phyloP scores from a whole-genome alignment of 306 rosid species.

The Acacia crassicarpa region DNA sequence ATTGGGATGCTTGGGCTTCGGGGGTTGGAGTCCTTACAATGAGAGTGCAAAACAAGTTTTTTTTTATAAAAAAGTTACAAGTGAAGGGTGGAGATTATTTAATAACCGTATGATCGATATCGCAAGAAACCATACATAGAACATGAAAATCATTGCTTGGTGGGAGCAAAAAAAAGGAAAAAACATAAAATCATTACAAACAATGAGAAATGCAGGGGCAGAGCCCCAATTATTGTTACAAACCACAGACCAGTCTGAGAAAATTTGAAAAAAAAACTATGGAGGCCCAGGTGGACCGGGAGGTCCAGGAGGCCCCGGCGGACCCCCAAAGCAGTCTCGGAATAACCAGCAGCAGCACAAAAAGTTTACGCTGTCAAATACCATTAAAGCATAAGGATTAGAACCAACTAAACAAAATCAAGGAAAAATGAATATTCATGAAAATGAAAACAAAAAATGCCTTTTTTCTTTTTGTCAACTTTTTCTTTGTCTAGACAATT shows the following conservation, averaged over 20 bases:
- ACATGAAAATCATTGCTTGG: too few relatives aligned
- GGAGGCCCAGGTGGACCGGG: conserved; percentile 38
- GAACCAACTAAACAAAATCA: background rate
- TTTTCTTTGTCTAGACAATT: background rate
- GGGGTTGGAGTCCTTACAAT: background rate
- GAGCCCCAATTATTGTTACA: background rate
- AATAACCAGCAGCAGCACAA: conserved; percentile 67
- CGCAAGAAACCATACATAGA: background rate
- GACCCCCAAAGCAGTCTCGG: conserved; percentile 59
- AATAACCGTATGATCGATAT: background rate
- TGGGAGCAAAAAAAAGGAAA: too few relatives aligned
- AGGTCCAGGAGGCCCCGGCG: conserved; percentile 40
- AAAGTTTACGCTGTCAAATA: conserved; percentile 40
- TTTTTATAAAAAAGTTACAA: background rate
- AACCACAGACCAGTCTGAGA: background rate
- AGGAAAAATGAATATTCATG: background rate
- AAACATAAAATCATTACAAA: conserved; percentile 12
- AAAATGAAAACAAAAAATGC: background rate
- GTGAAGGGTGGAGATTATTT: background rate
- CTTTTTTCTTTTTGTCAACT: background rate
- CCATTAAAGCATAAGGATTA: background rate
- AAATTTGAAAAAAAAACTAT: background rate
- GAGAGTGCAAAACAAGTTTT: background rate
- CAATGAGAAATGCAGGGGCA: background rate
- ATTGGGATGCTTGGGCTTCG: background rate